Evolutionary conservation across 2,329 filamentous ascomycete genomes (phyloP).

Genomic region (Sarocladiaceae sp.): DNA sequence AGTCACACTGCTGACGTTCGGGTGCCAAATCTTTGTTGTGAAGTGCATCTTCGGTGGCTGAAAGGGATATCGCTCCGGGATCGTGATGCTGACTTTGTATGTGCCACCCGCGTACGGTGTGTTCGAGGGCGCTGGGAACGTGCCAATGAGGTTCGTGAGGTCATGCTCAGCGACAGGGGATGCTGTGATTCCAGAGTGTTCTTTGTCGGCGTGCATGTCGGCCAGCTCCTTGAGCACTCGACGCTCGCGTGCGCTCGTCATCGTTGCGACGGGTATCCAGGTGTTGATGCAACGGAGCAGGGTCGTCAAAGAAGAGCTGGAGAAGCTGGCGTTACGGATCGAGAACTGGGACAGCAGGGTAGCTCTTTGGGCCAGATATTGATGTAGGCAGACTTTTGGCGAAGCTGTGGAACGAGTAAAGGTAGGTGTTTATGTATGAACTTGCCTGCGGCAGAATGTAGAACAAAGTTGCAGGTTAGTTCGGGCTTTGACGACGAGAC

Average conservation of each 20-base stretch:
- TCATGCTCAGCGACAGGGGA: constrained; percentile 56
- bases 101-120: constrained; percentile 88
- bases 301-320: no score
- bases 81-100: constrained; percentile 77
- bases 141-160: constrained; percentile 74
- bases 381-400: neutral
- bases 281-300: no score
- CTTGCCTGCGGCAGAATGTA: neutral
- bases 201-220: constrained; percentile 66
- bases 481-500: neutral
- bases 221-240: constrained; percentile 69
- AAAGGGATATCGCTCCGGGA: constrained; percentile 88
- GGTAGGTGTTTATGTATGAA: neutral
- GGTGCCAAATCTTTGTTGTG: constrained; percentile 92
- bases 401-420: neutral
- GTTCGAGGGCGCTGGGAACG: constrained; percentile 80
- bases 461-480: neutral
- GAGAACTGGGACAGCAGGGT: no score
- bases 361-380: neutral
- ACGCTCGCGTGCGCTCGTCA: constrained; percentile 47
- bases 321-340: no score
- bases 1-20: constrained; percentile 90
- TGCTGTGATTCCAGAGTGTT: constrained; percentile 69
- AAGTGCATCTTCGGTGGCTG: constrained; percentile 88
- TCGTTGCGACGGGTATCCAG: constrained; percentile 20